These are phyloP conservation scores for Cucumis hystrix DNA, from an alignment of 306 rosid genomes.

Conservation along the genomic window DNA sequence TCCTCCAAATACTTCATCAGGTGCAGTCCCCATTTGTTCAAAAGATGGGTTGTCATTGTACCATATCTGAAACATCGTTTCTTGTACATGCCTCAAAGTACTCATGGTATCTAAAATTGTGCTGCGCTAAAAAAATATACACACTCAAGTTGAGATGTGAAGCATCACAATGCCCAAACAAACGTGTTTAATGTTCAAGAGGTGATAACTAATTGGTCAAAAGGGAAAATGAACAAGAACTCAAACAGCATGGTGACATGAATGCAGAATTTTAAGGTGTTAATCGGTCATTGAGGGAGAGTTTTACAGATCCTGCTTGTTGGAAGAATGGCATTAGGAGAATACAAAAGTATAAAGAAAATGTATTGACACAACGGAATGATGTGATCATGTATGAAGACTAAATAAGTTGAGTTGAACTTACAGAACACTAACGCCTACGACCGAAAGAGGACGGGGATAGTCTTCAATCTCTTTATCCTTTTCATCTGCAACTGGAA, in stretches of 20 bases:
- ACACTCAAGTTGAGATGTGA: background rate
- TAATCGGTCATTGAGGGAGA: background rate
- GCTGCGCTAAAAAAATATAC: background rate
- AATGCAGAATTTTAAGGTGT: background rate
- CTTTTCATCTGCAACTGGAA: slow-evolving; percentile 13
- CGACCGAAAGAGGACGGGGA: slow-evolving; percentile 63
- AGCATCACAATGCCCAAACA: background rate
- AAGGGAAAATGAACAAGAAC: background rate
- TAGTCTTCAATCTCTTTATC: slow-evolving; percentile 68
- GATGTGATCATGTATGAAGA: background rate
- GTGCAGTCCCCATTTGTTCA: background rate
- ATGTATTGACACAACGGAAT: background rate
- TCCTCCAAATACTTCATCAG: background rate
- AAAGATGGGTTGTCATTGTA: background rate
- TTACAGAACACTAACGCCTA: slow-evolving; percentile 89
- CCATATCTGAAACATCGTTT: background rate
- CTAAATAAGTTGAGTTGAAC: slow-evolving; percentile 19
- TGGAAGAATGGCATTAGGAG: background rate
- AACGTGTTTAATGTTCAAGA: background rate
- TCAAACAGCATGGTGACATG: background rate
- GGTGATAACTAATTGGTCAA: background rate
- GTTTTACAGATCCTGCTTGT: background rate
- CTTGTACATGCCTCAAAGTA: background rate
- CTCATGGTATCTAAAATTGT: background rate
- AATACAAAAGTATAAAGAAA: background rate